Evolutionary conservation across 1,284 basidiomycete genomes (phyloP), one percentile per base, ranked within the genome.

Genomic region (Cronartium ribicola): DNA sequence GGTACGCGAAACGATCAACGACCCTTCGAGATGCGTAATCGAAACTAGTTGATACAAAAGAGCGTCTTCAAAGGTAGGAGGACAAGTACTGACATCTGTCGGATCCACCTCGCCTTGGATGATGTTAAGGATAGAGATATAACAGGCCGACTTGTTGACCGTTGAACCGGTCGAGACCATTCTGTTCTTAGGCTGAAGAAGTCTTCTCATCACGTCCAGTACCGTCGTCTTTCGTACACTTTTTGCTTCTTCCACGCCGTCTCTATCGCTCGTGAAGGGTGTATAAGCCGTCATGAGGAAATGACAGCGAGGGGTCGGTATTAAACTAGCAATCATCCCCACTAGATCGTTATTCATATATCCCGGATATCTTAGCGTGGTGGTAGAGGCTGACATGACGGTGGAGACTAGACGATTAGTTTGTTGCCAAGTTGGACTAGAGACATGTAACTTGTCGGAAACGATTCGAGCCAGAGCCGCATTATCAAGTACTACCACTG

Each of bases 311-410:
- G 96, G 95, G 10, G 96, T 98, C 2, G 96, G 96, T 78, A 98
- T 98, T 68, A 99, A 86, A 13, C 92, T 94, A 2, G 96, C 94
- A 75, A 98, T 91, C 79, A 99, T 97, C 37, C 94, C 93, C 77
- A 97, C 93, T 43, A 97, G 87, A 80, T 99, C 95, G 79, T 98
- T 99, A 85, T 98, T 98, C 95, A 98, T 98, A 83, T 98, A 98
- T 66, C 93, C 92, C 0, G 96, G 96, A 83, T 97, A 98, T 78
- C 96, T 88, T 36, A 99, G 86, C 17, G 96, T 98, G 79, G 95
- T 93, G 0, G 95, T 99, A 76, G 93, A 95, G 3, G 95, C 95
- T 10, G 95, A 91, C 87, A 97, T 95, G 66, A 96, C 93, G 1
- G 94, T 96, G 1, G 94, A 89, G 0, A 92, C 90, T 92, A 96